phyloP scores from a whole-genome alignment of 495 filamentous ascomycete species.

The Sporormia fimetaria region DNA sequence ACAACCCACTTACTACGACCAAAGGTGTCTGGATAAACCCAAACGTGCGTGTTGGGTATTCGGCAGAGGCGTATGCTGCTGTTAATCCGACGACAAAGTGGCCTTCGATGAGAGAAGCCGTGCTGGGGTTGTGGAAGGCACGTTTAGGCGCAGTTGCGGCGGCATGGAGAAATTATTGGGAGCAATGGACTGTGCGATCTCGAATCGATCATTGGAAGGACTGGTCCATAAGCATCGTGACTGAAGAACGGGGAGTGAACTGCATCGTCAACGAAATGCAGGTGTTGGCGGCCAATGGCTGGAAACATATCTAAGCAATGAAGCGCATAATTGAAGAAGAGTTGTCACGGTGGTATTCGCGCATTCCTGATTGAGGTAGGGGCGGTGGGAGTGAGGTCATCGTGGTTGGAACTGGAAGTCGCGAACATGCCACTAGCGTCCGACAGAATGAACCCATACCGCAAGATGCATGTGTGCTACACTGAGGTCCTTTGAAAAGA shows the following conservation, averaged over 20 bases:
- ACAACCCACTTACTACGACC: slow-evolving; percentile 45
- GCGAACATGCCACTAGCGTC: no score
- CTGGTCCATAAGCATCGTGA: slow-evolving; percentile 19
- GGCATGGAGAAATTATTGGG: no score
- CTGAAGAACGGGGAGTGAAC: slow-evolving; percentile 45
- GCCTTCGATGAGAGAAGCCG: slow-evolving; percentile 25
- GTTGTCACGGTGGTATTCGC: no score
- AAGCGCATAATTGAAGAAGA: no score
- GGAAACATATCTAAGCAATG: slow-evolving; percentile 63
- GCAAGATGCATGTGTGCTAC: no score
- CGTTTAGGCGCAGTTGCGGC: not conserved
- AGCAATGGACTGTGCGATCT: not conserved
- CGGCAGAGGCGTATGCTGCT: slow-evolving; percentile 43
- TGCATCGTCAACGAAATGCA: slow-evolving; percentile 84
- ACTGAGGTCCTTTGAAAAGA: no score
- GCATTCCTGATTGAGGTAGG: no score
- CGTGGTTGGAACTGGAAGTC: no score
- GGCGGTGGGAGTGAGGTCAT: no score
- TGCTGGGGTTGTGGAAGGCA: slow-evolving; percentile 6
- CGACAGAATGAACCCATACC: no score
- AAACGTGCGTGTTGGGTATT: slow-evolving; percentile 64
- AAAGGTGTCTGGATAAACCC: slow-evolving; percentile 70
- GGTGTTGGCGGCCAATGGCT: slow-evolving; percentile 60
- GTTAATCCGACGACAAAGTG: slow-evolving; percentile 38
- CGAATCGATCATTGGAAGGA: slow-evolving; percentile 26